Percentiles rank a stretch among this genome's conserved stretches.
These are phyloP conservation scores for Gracilaria caudata DNA, from an alignment of 23 red algal species.

Conservation along the genomic window DNA sequence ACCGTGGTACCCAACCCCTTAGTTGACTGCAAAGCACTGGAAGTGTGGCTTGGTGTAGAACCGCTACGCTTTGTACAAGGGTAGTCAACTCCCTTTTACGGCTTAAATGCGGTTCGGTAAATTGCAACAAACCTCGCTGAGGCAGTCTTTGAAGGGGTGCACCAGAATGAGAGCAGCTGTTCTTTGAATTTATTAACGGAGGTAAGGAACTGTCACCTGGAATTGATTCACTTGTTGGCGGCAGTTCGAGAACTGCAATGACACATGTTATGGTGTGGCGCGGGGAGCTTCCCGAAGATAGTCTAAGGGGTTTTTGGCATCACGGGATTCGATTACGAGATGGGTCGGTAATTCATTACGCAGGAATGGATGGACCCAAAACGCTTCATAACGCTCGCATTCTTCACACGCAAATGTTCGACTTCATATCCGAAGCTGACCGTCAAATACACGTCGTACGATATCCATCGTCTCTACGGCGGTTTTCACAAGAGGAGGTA, in stretches of 20 bases:
- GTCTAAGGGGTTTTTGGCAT: conserved; percentile 79
- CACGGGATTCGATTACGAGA: conserved; percentile 70
- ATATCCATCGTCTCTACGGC: conserved; percentile 13
- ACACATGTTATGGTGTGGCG: conserved; percentile 85
- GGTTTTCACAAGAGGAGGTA: conserved; percentile 50
- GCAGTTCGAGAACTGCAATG: conserved; percentile 8
- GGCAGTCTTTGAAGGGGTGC: no score
- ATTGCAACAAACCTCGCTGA: no score
- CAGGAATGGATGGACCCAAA: conserved; percentile 79
- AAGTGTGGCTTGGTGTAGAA: no score
- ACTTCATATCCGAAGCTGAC: conserved; percentile 4
- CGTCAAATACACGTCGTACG: conserved; percentile 44
- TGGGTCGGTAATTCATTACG: conserved; percentile 75
- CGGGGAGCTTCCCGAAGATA: conserved; percentile 62
- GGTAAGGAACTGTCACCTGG: no score
- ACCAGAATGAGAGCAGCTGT: no score
- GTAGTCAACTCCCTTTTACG: no score
- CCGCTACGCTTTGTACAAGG: no score
- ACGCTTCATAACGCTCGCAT: conserved; percentile 69
- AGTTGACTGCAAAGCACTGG: no score
- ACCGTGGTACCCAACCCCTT: no score
- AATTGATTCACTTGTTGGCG: no score
- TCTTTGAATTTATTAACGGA: no score
- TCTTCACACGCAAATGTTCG: conserved; percentile 34
- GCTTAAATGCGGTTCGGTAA: no score